Base-by-base conservation (phyloP, 495 filamentous ascomycete species). In the Aspergillus baeticus region DNA sequence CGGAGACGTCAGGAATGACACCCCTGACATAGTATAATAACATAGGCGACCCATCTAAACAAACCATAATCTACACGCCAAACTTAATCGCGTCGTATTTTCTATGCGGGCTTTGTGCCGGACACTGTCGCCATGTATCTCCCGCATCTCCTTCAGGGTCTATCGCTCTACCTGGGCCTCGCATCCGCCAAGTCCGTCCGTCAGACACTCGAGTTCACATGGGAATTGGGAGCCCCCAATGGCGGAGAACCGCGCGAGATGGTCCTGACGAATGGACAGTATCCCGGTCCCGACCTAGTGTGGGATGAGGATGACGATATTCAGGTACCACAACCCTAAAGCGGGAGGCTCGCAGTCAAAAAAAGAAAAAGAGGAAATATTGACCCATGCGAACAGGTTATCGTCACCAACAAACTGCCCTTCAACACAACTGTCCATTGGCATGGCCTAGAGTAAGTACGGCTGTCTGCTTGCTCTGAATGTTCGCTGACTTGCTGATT, bases 271-370 rank as follows among this genome's bases (percentile, higher is more conserved):
- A 86, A 86, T 63, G 79, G 78, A 2, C 76, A 79, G 17, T 81
- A 75, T 42, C 83, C 83, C 0, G 81, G 80, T 0, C 82, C 81
- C 0, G 49, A 74, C 70, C 82, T 55, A 74, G 77, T 52, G 62
- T 80, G 10, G 73, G 80, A 63, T 76, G 53, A 83, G 71, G 82
- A 79, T 20, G 81, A 85, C 64, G 71, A 71, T 37, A 77, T 84
- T 56, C 73, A 84, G 52, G 77, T 85, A 21, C 72, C 23, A 2
- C 34, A 15, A 23, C 31, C 17, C 20, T n/a, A 22, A n/a, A 17
- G 31, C 11, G 31, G 11, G 6, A 34, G 31, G 11, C 11, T 34
- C 5, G 10, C 7, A 1, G 11, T 4, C 7, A 4, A 22, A 21
- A 7, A 29, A 21, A 29, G 42, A n/a, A 17, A 15, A 33, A 18